phyloP scores from a whole-genome alignment of 2,329 filamentous ascomycete genomes.

The Fonsecaea erecta region DNA sequence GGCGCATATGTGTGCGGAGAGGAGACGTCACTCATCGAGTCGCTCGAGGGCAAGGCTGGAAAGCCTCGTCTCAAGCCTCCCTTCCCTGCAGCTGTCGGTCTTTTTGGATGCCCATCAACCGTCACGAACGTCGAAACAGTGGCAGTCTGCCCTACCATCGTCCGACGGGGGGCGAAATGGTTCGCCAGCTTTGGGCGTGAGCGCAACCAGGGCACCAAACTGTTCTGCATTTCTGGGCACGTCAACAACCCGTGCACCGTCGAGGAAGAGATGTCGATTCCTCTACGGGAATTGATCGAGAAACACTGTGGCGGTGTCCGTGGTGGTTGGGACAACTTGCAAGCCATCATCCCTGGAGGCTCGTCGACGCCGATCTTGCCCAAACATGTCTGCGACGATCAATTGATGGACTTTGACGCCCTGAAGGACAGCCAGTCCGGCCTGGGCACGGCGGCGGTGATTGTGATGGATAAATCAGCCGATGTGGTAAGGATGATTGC shows the following conservation, averaged over 20 bases:
- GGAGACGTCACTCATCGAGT: constrained; percentile 97
- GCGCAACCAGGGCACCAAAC: constrained; percentile 95
- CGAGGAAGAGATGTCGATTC: constrained; percentile 99
- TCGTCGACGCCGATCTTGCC: constrained; percentile 96
- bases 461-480: constrained; percentile 98
- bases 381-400: constrained; percentile 86
- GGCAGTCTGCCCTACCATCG: constrained; percentile 93
- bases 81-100: constrained; percentile 94
- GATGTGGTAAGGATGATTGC: constrained; percentile 95
- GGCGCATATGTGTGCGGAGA: constrained; percentile 98
- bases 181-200: constrained; percentile 94
- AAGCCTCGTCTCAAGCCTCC: constrained; percentile 98
- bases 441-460: constrained; percentile 94
- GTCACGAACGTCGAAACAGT: constrained; percentile 98
- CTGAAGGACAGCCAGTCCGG: constrained; percentile 97
- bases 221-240: constrained; percentile 97
- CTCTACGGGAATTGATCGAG: constrained; percentile 92
- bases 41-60: constrained; percentile 95
- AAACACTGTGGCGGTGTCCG: constrained; percentile 97
- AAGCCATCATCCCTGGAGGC: constrained; percentile 92
- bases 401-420: constrained; percentile 98
- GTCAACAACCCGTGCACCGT: constrained; percentile 99
- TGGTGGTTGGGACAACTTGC: constrained; percentile 97
- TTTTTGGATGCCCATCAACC: constrained; percentile 97
- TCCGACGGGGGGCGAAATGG: constrained; percentile 88